These are phyloP conservation scores for Pseudogymnoascus sp. DNA, from an alignment of 2,329 filamentous ascomycete genomes.

Conservation along the genomic window DNA sequence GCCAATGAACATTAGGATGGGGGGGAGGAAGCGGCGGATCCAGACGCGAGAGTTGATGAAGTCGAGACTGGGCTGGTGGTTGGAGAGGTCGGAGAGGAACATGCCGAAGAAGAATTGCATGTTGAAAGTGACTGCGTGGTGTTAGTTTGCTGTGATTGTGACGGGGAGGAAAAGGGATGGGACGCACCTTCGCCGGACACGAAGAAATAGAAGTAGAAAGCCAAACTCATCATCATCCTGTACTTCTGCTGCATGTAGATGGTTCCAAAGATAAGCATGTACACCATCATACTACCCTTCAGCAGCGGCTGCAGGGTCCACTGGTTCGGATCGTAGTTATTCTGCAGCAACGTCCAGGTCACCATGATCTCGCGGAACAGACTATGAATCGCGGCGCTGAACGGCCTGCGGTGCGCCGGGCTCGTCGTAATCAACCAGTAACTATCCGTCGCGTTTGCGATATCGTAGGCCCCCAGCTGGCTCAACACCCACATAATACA, in stretches of 20 bases:
- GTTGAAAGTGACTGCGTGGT: conserved; percentile 37
- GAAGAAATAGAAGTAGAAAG: conserved; percentile 44
- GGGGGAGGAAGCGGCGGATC: conserved; percentile 40
- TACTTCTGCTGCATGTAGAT: conserved; percentile 42
- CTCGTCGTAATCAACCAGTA: conserved; percentile 50
- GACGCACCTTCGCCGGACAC: conserved; percentile 17
- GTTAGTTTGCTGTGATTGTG: background rate
- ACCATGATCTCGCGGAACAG: conserved; percentile 39
- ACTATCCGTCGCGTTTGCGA: conserved; percentile 49
- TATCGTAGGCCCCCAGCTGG: conserved; percentile 49
- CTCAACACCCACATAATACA: conserved; percentile 47
- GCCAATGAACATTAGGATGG: conserved; percentile 43
- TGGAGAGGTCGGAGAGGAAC: conserved; percentile 53
- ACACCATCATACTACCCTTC: conserved; percentile 48
- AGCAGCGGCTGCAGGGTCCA: conserved; percentile 52
- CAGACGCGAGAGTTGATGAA: conserved; percentile 38
- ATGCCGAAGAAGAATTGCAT: conserved; percentile 57
- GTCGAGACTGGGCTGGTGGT: conserved; percentile 41
- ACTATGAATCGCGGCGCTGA: conserved; percentile 36
- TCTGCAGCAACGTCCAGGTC: conserved; percentile 45
- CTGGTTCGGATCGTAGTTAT: conserved; percentile 50
- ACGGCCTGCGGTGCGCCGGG: conserved; percentile 35
- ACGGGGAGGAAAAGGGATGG: conserved; percentile 21
- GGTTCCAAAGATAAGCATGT: conserved; percentile 45
- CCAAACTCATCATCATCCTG: conserved; percentile 40